Evolutionary conservation across 2,329 filamentous ascomycete genomes (phyloP), one percentile per base, ranked within the genome.

Genomic region (Colletotrichum sp.): DNA sequence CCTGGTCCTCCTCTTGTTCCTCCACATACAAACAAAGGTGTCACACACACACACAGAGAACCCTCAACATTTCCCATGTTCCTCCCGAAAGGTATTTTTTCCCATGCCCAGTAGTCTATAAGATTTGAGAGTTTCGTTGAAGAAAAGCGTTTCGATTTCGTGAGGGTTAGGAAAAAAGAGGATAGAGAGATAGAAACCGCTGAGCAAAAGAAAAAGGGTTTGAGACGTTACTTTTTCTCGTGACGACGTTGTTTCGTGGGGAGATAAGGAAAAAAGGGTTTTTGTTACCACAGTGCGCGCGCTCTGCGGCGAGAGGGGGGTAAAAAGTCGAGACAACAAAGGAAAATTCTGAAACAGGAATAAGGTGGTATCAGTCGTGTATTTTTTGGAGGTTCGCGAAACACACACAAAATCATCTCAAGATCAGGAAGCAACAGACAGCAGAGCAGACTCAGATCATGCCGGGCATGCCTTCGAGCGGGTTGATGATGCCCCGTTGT

Each of bases 381-480:
- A 55, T 52, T 52, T 21, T 52, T 52, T 52, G n/a, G 44, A 52
- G 39, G 39, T 30, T 68, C 60, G 39, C 65, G 21, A 36, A 62
- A 32, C 28, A 21, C 59, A 62, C 26, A 32, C n/a, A 30, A 39
- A 26, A 57, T 21, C 16, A 57, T 65, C 28, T 52, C 49, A 32
- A 76, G 66, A 26, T 65, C 44, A 55, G 65, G n/a, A 39, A 32
- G 7, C 16, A 39, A 30, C 18, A 34, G 44, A 13, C n/a, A 21
- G 6, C 44, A 12, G 44, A 52, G 1, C 44, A 52, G 65, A 18
- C 39, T 28, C 9, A 78, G 55, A 78, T 78, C 77, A 78, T 78
- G 57, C 77, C 77, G 2, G 77, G 77, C 70, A 71, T 77, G 72
- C 70, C 67, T 39, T 77, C 75, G 24, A 77, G 18, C 15, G 75